Evolutionary conservation across 176 grass and related monocot species (phyloP), one percentile per base, ranked within the genome.

Genomic region (Miscanthus lutarioriparius): DNA sequence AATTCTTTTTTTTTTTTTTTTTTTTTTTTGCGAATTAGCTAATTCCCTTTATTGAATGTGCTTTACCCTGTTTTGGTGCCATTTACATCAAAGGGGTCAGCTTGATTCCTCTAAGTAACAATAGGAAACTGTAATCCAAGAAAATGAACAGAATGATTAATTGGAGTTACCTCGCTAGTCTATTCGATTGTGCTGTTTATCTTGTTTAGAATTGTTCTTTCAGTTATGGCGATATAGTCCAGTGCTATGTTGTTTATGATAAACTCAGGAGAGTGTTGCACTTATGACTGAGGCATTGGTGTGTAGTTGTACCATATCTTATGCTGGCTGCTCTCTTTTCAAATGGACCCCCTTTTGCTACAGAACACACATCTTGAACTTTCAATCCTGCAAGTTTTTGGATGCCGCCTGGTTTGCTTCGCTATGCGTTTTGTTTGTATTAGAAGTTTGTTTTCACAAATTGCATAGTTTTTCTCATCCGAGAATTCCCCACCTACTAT

Each of bases 291-390:
- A 23, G 15, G 7, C 15, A 16, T 72, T 30, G 23, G 19, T 64
- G 32, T 17, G 23, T 83, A 41, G 15, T 15, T 84, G 7, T 79
- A 65, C 74, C 28, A 39, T 77, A 49, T 64, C 28, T 38, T 74
- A 39, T 84, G 44, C 16, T 48, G 26, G 36, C 26, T 48, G 33
- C 51, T 76, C 25, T 71, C 27, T 62, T 48, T 74, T 80, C 23
- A 25, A 74, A 53, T 38, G 8, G 11, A 37, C n/a, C 32, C 0
- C 12, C 15, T 23, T 20, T 20, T 23, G 23, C 23, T 69, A 14
- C 36, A 58, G 43, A 74, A 26, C 44, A 48, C 27, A n/a, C 66
- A 47, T 7, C 8, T 12, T 56, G 67, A 79, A 35, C 35, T n/a
- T 25, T 37, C 59, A 66, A 23, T 5, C n/a, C 2, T 25, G 2